Percentiles rank a stretch among this genome's conserved stretches.
Conservation (phyloP, 352 stramenopile genomes). For the Phytophthora sp. region DNA sequence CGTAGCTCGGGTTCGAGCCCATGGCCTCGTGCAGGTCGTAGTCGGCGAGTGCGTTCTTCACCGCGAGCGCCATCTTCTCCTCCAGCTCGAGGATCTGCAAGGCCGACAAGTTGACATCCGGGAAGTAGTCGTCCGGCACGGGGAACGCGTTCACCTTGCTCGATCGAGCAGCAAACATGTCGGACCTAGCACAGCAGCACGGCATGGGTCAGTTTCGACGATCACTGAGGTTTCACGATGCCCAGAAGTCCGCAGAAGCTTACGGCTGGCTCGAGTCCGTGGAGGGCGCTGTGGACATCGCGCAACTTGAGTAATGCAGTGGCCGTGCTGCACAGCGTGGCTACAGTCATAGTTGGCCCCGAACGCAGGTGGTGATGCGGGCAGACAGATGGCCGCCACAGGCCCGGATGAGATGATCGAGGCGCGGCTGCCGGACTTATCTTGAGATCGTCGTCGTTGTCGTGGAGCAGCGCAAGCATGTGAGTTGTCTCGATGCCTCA, state of each 20-base stretch:
- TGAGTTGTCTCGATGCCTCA: constrained; percentile 6
- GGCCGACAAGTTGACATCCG: constrained; percentile 36
- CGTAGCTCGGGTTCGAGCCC: constrained; percentile 31
- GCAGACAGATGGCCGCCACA: constrained; percentile 24
- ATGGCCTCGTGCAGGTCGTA: constrained; percentile 54
- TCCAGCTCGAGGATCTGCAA: constrained; percentile 40
- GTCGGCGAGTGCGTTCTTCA: constrained; percentile 48
- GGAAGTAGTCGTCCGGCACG: constrained; percentile 52
- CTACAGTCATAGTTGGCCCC: constrained; percentile 6
- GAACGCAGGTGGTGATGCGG: constrained; percentile 27
- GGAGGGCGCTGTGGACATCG: neutral
- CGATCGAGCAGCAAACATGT: constrained; percentile 8
- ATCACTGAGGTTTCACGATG: neutral
- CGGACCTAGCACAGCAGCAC: constrained; percentile 11
- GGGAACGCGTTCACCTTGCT: constrained; percentile 26
- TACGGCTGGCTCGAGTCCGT: constrained; percentile 6
- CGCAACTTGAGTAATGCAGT: constrained; percentile 20
- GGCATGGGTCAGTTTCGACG: neutral
- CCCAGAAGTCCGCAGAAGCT: neutral
- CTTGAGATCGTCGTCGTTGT: constrained; percentile 2
- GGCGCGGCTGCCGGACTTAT: constrained; percentile 8
- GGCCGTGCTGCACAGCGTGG: neutral
- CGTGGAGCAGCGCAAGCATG: constrained; percentile 5
- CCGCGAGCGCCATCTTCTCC: constrained; percentile 37
- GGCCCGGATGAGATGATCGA: constrained; percentile 15